A percentile compares a stretch with the other conserved stretches of the same genome.
Evolutionary conservation across 116 monocot species (phyloP).

Genomic region (Trichopus zeylanicus): DNA sequence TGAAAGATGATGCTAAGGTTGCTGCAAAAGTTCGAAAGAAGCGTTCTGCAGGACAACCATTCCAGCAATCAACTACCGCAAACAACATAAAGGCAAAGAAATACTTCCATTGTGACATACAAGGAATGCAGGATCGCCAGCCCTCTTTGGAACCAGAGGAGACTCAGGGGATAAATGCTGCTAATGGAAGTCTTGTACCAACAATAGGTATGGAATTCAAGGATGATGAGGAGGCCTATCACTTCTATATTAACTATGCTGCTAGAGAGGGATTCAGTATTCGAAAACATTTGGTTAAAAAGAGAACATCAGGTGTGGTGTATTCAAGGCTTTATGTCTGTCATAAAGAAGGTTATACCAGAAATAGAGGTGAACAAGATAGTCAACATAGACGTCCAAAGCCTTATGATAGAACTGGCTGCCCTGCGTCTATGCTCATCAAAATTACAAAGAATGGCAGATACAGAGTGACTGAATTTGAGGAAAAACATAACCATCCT

Average conservation of each 20-base stretch:
- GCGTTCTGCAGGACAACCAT: background rate
- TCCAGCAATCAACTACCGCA: background rate
- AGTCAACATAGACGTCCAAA: constrained; percentile 13
- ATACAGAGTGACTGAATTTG: constrained; percentile 30
- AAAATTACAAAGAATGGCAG: constrained; percentile 33
- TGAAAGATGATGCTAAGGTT: background rate
- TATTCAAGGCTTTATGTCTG: constrained; percentile 40
- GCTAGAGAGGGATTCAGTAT: constrained; percentile 32
- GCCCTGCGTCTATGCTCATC: constrained; percentile 31
- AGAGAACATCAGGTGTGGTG: constrained; percentile 27
- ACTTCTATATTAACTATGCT: constrained; percentile 34
- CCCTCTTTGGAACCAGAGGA: background rate
- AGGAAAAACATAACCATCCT: constrained; percentile 40
- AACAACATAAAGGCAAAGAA: background rate
- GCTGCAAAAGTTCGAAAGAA: background rate
- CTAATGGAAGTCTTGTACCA: constrained; percentile 22
- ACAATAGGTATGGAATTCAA: constrained; percentile 48
- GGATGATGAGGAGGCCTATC: constrained; percentile 37
- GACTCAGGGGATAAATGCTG: background rate
- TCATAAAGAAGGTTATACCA: constrained; percentile 32
- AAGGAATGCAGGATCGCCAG: background rate
- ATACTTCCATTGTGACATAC: background rate
- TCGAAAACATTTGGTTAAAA: constrained; percentile 32
- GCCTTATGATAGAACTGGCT: constrained; percentile 26
- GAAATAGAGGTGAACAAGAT: constrained; percentile 8